Base-by-base conservation (phyloP, 2,329 filamentous ascomycete species). In the Epichloe glyceriae region DNA sequence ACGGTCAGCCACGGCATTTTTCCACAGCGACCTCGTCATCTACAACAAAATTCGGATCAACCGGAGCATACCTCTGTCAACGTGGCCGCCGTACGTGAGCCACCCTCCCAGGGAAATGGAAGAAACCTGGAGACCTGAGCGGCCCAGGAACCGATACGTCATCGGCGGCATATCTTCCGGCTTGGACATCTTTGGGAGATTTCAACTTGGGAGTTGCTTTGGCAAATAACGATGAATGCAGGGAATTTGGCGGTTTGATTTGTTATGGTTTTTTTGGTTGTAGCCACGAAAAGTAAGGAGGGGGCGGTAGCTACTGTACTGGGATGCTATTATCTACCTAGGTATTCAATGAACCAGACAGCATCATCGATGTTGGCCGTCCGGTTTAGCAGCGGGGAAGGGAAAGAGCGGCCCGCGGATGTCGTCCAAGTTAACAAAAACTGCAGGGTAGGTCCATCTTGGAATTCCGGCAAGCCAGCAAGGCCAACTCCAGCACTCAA, bases 61-160 rank as follows among this genome's bases (percentile, higher is more conserved):
- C 12, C 11, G 3, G 11, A 46, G 22, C 46, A 26, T 69, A 81
- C 81, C 79, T 61, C 80, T 76, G 50, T 82, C 80, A 33, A 87
- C 80, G 57, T 86, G 82, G 17, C 83, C 84, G 50, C 85, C 85
- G 57, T 86, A 88, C 1, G 85, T 88, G 49, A 89, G 72, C 82
- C 82, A 83, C 57, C 81, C 79, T 52, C 81, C 85, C 3, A 89
- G 72, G 2, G 82, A 83, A 55, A 89, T 83, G 44, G 80, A 76
- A 30, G 84, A 88, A 35, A 89, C 83, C 64, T 88, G 80, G 17
- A 89, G 74, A 50, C 85, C 85, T 15, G 82, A 84, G 39, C 76
- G 77, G 60, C 85, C 85, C 7, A 88, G 74, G 67, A 80, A 81
- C 57, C 84, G 80, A 67, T 87, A 87, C 60, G 83, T 73, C 84